Base-by-base conservation (phyloP, 2,329 filamentous ascomycete species). In the Colletotrichum liaoningense region DNA sequence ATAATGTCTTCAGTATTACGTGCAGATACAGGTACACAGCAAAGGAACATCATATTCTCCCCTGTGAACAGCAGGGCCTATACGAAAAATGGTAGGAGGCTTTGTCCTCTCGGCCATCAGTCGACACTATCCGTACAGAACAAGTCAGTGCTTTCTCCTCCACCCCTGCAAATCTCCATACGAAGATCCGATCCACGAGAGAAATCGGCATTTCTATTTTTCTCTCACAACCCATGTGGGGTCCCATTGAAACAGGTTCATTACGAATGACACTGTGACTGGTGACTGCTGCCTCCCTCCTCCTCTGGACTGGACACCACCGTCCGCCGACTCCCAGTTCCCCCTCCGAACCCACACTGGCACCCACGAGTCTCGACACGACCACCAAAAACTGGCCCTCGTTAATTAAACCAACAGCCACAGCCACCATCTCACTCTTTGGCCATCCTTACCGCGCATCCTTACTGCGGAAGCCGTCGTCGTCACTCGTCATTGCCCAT, bases 201-300 rank as follows among this genome's bases (percentile, higher is more conserved):
- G 57, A 46, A 70, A 73, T 69, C 70, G 70, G 70, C 46, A 70
- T 65, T 70, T 73, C 70, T 73, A 73, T 73, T 73, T 73, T 56
- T 72, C 58, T 57, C 49, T 69, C 67, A 69, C 26, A 63, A 33
- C 22, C 66, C 46, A 71, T 65, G 71, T 73, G 71, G 67, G 67
- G 71, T 66, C 49, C 24, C 11, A 62, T 73, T 73, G 71, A 73
- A 73, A 73, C 71, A 60, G 71, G 60, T 69, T 73, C 67, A 71
- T 73, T 73, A 71, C 67, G 56, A 73, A 73, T 71, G 67, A 70
- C 60, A 70, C 67, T 62, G 58, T 57, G 26, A 52, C 52, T 60
- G 67, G 35, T 58, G 52, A 33, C 49, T 35, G 42, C 59, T 33
- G 3, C 49, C 52, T 38, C 11, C 54, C 38, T 59, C 60, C 54